These are phyloP conservation scores for Echria macrotheca DNA, from an alignment of 495 filamentous ascomycete genomes.

Conservation along the genomic window DNA sequence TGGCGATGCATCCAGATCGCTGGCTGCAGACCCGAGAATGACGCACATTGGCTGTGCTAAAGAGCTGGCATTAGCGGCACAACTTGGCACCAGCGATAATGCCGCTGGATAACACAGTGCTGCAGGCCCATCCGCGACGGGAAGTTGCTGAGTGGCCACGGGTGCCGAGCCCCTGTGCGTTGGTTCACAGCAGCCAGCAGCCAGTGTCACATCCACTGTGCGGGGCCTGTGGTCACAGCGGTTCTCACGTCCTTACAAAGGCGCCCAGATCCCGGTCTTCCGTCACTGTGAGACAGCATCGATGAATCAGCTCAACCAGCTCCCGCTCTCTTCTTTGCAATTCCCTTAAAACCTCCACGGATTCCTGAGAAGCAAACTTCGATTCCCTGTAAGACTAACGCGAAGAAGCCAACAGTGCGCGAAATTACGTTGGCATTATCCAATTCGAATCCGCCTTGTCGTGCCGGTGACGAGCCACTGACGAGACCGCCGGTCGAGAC, in stretches of 20 bases:
- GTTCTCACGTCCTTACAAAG: background rate
- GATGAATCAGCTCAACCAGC: conserved; percentile 6
- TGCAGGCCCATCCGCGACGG: background rate
- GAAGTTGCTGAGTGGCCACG: background rate
- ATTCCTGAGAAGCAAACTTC: too few relatives aligned
- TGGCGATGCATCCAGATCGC: background rate
- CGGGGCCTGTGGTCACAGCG: background rate
- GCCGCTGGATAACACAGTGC: background rate
- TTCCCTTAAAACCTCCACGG: background rate
- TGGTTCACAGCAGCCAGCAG: background rate
- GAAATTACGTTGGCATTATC: too few relatives aligned
- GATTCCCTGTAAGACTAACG: too few relatives aligned
- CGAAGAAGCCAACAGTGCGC: too few relatives aligned
- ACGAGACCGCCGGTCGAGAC: too few relatives aligned
- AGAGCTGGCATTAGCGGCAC: conserved; percentile 1
- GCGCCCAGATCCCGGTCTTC: background rate
- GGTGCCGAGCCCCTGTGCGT: conserved; percentile 1
- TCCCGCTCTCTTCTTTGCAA: background rate
- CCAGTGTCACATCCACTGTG: conserved; percentile 10
- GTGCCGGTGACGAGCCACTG: too few relatives aligned
- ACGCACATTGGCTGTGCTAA: conserved; percentile 6
- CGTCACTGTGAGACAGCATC: conserved; percentile 17
- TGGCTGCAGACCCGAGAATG: conserved; percentile 1
- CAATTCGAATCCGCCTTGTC: too few relatives aligned
- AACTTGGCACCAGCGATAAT: conserved; percentile 9